Evolutionary conservation across 1,284 basidiomycete genomes (phyloP).

Genomic region (Laetiporus sulphureus): DNA sequence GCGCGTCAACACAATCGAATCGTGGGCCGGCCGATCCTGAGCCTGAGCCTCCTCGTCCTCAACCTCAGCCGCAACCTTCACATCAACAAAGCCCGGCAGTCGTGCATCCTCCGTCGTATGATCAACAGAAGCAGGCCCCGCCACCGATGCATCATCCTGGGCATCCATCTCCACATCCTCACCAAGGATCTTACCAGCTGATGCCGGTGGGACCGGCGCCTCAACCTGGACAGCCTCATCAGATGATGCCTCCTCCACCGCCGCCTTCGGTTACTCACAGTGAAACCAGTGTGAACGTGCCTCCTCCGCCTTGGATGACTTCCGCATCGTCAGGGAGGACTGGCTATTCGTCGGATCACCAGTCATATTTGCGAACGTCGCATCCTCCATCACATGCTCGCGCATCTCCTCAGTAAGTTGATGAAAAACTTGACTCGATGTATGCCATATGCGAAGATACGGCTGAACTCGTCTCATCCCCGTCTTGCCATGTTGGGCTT

Average conservation of each 20-base stretch:
- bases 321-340: slow-evolving; percentile 24
- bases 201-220: slow-evolving; percentile 17
- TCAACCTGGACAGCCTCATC: slow-evolving; percentile 32
- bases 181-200: slow-evolving; percentile 24
- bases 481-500: too few relatives aligned
- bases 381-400: slow-evolving; percentile 36
- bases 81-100: slow-evolving; percentile 12
- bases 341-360: slow-evolving; percentile 42
- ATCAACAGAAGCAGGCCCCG: slow-evolving; percentile 13
- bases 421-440: too few relatives aligned
- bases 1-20: slow-evolving; percentile 59
- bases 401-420: slow-evolving; percentile 31
- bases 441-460: too few relatives aligned
- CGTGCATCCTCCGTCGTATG: slow-evolving; percentile 14
- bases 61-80: slow-evolving; percentile 7
- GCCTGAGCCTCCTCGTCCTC: slow-evolving; percentile 9
- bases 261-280: slow-evolving; percentile 21
- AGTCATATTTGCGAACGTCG: slow-evolving; percentile 52
- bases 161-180: slow-evolving; percentile 10
- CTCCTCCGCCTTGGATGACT: slow-evolving; percentile 44
- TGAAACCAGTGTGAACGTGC: slow-evolving; percentile 22
- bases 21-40: slow-evolving; percentile 24
- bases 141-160: slow-evolving; percentile 14
- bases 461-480: too few relatives aligned
- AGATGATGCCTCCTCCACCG: slow-evolving; percentile 32